These are phyloP conservation scores for Saccharomycodes ludwigii DNA, from an alignment of 805 yeast genomes.

Conservation along the genomic window DNA sequence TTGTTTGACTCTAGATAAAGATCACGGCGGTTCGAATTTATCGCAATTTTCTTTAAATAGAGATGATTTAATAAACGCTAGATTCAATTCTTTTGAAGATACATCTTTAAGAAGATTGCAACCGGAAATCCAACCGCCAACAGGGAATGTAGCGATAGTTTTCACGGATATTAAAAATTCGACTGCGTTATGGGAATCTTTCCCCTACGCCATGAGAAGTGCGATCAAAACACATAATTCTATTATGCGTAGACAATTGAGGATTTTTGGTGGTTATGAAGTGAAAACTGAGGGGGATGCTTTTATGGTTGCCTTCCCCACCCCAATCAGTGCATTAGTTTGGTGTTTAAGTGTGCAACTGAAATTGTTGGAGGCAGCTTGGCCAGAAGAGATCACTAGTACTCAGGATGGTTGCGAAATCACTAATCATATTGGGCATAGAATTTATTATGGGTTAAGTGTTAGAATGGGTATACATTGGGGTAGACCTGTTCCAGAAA, in stretches of 20 bases:
- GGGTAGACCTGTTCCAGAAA: slow-evolving; percentile 95
- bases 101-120: slow-evolving; percentile 71
- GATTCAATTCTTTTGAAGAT: slow-evolving; percentile 55
- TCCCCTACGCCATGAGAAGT: slow-evolving; percentile 88
- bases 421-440: slow-evolving; percentile 42
- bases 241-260: slow-evolving; percentile 84
- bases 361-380: slow-evolving; percentile 70
- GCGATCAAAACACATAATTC: slow-evolving; percentile 92
- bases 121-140: slow-evolving; percentile 88
- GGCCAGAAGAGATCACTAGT: slow-evolving; percentile 89
- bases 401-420: slow-evolving; percentile 77
- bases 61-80: slow-evolving; percentile 28
- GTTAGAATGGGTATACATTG: slow-evolving; percentile 98
- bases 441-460: slow-evolving; percentile 76
- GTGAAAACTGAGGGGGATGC: slow-evolving; percentile 99
- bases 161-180: slow-evolving; percentile 96
- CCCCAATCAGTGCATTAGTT: slow-evolving; percentile 76
- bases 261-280: slow-evolving; percentile 94
- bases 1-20: slow-evolving; percentile 58
- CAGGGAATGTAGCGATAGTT: slow-evolving; percentile 88
- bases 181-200: slow-evolving; percentile 84
- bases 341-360: slow-evolving; percentile 94
- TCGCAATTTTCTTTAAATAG: slow-evolving; percentile 20
- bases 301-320: slow-evolving; percentile 92
- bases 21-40: slow-evolving; percentile 16